Evolutionary conservation across 2,329 filamentous ascomycete genomes (phyloP).

Genomic region (Ascosphaera apis): DNA sequence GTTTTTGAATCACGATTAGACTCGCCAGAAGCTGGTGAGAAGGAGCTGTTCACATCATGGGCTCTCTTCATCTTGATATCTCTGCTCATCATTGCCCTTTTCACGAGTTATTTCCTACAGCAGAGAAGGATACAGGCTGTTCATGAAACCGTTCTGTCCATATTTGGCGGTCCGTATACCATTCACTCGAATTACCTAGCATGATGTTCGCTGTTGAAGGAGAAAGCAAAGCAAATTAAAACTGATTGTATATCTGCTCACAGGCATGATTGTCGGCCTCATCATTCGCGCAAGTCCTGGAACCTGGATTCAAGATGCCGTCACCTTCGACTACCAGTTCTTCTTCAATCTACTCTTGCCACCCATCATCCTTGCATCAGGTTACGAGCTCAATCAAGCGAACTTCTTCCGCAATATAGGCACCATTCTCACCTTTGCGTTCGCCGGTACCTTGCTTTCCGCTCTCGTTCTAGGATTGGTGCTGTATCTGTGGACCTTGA

Average conservation of each 20-base stretch:
- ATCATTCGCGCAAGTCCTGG: constrained; percentile 62
- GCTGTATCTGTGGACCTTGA: constrained; percentile 67
- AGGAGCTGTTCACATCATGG: constrained; percentile 92
- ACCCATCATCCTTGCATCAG: constrained; percentile 89
- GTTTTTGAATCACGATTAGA: too few species aligned
- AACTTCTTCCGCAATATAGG: constrained; percentile 99
- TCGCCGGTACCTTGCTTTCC: constrained; percentile 90
- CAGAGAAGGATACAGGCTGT: constrained; percentile 93
- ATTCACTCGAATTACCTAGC: too few species aligned
- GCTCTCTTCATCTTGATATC: constrained; percentile 91
- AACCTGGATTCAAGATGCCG: constrained; percentile 65
- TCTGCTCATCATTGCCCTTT: constrained; percentile 80
- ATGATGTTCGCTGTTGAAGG: not conserved
- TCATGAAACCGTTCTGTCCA: constrained; percentile 94
- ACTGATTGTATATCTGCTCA: not conserved
- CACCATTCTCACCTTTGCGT: constrained; percentile 90
- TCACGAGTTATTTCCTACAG: constrained; percentile 91
- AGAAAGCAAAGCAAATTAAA: not conserved
- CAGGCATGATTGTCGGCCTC: constrained; percentile 87
- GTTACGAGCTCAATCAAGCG: constrained; percentile 90
- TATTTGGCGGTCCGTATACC: constrained; percentile 54
- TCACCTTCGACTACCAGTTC: constrained; percentile 97
- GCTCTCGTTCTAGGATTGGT: constrained; percentile 82
- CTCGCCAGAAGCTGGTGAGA: constrained; percentile 62
- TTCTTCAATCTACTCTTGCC: constrained; percentile 99